These are phyloP conservation scores for Candida glucosophila DNA, from an alignment of 1,139 yeast genomes.

Conservation along the genomic window DNA sequence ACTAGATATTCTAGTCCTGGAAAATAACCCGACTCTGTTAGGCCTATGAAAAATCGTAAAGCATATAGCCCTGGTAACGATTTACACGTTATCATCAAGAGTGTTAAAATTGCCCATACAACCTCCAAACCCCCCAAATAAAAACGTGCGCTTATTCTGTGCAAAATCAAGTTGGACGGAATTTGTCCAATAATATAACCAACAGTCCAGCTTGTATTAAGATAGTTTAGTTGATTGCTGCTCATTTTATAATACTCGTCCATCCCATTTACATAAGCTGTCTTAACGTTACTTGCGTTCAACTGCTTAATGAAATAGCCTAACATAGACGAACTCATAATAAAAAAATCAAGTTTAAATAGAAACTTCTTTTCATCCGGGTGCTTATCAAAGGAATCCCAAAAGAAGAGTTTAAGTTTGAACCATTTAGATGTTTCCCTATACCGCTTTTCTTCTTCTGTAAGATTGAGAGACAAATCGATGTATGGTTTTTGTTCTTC, in stretches of 20 bases:
- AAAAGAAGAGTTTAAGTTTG: slow-evolving; percentile 23
- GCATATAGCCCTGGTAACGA: slow-evolving; percentile 37
- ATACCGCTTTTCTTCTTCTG: slow-evolving; percentile 19
- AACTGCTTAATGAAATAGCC: slow-evolving; percentile 31
- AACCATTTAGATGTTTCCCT: slow-evolving; percentile 17
- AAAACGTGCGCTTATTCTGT: slow-evolving; percentile 44
- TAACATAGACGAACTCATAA: slow-evolving; percentile 34
- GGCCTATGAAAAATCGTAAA: slow-evolving; percentile 48
- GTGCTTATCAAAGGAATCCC: slow-evolving; percentile 45
- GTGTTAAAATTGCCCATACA: slow-evolving; percentile 49
- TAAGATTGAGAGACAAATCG: slow-evolving; percentile 19
- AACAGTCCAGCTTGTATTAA: slow-evolving; percentile 46
- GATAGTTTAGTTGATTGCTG: slow-evolving; percentile 45
- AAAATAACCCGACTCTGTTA: slow-evolving; percentile 51
- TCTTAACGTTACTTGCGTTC: slow-evolving; percentile 38
- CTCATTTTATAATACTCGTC: slow-evolving; percentile 42
- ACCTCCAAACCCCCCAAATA: slow-evolving; percentile 47
- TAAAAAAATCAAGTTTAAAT: slow-evolving; percentile 35
- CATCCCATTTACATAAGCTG: slow-evolving; percentile 60
- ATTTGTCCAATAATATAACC: slow-evolving; percentile 55
- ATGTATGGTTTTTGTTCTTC: no score
- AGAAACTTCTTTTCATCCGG: slow-evolving; percentile 33
- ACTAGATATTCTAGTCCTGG: slow-evolving; percentile 29
- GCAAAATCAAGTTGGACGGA: slow-evolving; percentile 48
- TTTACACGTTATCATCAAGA: slow-evolving; percentile 39